Evolutionary conservation across 2,329 filamentous ascomycete species (phyloP).

Genomic region (Trichophyton mentagrophytes): DNA sequence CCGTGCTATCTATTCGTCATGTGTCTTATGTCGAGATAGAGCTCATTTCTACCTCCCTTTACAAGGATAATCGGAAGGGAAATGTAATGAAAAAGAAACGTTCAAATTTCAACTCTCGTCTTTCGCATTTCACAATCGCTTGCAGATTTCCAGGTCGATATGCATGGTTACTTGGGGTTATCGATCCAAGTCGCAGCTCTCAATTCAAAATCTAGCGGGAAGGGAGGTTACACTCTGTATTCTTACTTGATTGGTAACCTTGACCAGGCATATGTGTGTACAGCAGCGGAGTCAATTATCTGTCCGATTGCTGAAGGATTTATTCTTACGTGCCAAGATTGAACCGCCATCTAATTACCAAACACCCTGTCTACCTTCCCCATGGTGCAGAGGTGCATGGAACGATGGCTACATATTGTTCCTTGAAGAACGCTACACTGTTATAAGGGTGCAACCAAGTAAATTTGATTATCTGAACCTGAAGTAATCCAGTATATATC

Average conservation of each 20-base stretch:
- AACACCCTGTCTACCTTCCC: constrained; percentile 31
- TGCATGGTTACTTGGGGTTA: neutral
- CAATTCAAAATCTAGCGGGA: neutral
- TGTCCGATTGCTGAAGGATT: constrained; percentile 56
- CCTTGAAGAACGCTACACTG: constrained; percentile 31
- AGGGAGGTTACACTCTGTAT: neutral
- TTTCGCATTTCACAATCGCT: neutral
- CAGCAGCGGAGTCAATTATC: constrained; percentile 46
- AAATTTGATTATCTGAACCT: neutral
- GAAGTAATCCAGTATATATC: neutral
- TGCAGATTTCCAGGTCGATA: neutral
- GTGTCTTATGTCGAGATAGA: constrained; percentile 13
- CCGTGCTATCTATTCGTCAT: constrained; percentile 12
- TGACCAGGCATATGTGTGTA: constrained; percentile 56
- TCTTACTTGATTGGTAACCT: neutral
- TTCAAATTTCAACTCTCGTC: neutral
- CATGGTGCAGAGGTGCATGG: constrained; percentile 36
- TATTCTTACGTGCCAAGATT: constrained; percentile 52
- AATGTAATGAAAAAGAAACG: constrained; percentile 6
- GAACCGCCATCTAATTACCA: constrained; percentile 37
- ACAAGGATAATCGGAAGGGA: neutral
- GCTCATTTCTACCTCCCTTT: neutral
- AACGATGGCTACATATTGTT: constrained; percentile 32
- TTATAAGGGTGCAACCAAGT: neutral
- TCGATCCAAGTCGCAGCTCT: neutral